Evolutionary conservation across 495 filamentous ascomycete genomes (phyloP).

Genomic region (Penicillium chermesinum): DNA sequence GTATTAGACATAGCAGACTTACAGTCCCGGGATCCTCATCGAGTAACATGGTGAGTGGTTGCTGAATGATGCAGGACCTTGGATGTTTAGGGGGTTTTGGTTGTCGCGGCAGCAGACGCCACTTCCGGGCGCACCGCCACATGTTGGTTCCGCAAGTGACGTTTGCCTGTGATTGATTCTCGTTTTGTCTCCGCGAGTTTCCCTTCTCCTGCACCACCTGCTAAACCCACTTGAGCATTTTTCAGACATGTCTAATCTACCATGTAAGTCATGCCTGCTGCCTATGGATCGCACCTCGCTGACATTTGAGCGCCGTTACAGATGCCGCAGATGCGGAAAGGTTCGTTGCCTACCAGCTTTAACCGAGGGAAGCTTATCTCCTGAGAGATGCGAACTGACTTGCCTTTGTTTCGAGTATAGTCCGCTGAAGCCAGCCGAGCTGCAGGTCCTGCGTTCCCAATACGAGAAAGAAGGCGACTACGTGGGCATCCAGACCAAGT

Average conservation of each 20-base stretch:
- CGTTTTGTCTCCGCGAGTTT: conserved; percentile 1
- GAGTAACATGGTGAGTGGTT: conserved; percentile 71
- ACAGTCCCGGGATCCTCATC: conserved; percentile 90
- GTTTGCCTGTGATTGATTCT: conserved; percentile 13
- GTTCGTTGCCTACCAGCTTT: conserved; percentile 52
- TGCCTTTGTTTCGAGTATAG: conserved; percentile 35
- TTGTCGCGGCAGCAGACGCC: conserved; percentile 50
- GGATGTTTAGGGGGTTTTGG: conserved; percentile 24
- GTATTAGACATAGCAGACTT: conserved; percentile 23
- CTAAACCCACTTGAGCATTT: background rate
- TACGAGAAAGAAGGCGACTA: conserved; percentile 96
- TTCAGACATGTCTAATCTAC: conserved; percentile 59
- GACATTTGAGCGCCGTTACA: conserved; percentile 34
- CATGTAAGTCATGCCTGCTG: conserved; percentile 52
- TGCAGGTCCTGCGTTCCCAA: conserved; percentile 84
- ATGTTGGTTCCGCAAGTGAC: conserved; percentile 33
- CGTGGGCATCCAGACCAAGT: conserved; percentile 96
- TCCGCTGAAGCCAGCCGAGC: conserved; percentile 81
- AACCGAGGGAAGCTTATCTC: background rate
- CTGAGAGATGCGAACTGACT: conserved; percentile 9
- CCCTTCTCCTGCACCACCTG: conserved; percentile 2
- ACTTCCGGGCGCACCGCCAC: conserved; percentile 42
- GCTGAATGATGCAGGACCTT: conserved; percentile 1
- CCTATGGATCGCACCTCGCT: conserved; percentile 14
- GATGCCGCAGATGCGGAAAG: conserved; percentile 97